Percentiles rank a stretch among this genome's conserved stretches.
phyloP scores from a whole-genome alignment of 148 eudicot species.

The Nyssa sinensis region DNA sequence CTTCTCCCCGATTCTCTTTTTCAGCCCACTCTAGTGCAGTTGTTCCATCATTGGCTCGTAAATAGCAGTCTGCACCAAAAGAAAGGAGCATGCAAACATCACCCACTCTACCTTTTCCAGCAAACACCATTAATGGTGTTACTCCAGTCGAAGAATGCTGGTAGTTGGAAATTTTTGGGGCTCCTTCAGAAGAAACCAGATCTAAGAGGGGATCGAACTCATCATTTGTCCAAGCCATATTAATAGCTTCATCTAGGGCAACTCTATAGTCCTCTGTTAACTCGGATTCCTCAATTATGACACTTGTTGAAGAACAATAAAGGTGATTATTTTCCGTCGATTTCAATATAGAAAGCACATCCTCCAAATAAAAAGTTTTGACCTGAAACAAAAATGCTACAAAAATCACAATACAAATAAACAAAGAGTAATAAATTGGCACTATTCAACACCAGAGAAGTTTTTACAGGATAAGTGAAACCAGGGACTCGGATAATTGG shows the following conservation, averaged over 20 bases:
- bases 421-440: conserved; percentile 2
- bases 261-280: conserved; percentile 48
- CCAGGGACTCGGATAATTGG: conserved; percentile 92
- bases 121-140: conserved; percentile 86
- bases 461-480: conserved; percentile 90
- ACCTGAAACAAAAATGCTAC: conserved; percentile 52
- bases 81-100: conserved; percentile 89
- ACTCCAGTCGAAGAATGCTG: conserved; percentile 81
- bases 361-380: conserved; percentile 75
- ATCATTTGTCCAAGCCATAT: conserved; percentile 60
- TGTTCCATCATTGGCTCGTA: conserved; percentile 68
- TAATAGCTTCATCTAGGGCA: conserved; percentile 87
- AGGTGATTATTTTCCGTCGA: conserved; percentile 43
- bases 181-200: conserved; percentile 55
- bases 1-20: conserved; percentile 57
- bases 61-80: conserved; percentile 69
- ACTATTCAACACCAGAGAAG: conserved; percentile 2
- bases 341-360: conserved; percentile 59
- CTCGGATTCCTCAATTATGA: conserved; percentile 31
- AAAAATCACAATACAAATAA: conserved; percentile 10
- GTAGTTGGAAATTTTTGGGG: conserved; percentile 47
- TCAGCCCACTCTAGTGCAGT: conserved; percentile 80
- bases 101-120: conserved; percentile 73
- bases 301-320: conserved; percentile 26
- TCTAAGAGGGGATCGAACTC: conserved; percentile 78